Percentiles rank a stretch among this genome's conserved stretches.
Evolutionary conservation across 352 stramenopile species (phyloP).

Genomic region (Globisporangium iwayamae): DNA sequence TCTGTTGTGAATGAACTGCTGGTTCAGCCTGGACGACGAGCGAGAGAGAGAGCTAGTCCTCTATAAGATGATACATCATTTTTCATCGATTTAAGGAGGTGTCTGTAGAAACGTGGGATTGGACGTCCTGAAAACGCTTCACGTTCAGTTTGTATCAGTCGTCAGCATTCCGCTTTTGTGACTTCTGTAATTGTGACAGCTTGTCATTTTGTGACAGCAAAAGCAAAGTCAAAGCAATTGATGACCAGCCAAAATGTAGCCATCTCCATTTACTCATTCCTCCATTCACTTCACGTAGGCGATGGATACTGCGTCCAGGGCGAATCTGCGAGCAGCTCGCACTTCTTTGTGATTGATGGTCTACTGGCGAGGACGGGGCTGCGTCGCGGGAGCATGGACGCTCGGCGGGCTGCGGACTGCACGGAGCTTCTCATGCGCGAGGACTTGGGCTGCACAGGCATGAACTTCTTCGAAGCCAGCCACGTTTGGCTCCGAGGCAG

Average conservation of each 20-base stretch:
- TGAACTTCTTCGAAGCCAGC: background rate
- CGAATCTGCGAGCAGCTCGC: too few relatives aligned
- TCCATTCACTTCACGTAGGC: too few relatives aligned
- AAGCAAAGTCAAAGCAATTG: background rate
- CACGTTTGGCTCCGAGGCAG: too few relatives aligned
- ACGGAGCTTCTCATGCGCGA: background rate
- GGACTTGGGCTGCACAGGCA: background rate
- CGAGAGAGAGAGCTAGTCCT: background rate
- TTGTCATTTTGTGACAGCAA: background rate
- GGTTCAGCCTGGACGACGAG: background rate
- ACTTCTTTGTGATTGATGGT: constrained; percentile 3
- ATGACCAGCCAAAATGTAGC: background rate
- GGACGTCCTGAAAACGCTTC: too few relatives aligned
- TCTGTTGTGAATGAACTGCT: constrained; percentile 1
- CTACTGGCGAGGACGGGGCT: background rate
- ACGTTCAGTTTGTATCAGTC: too few relatives aligned
- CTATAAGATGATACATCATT: background rate
- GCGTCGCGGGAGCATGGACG: constrained; percentile 2
- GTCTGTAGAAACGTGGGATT: background rate
- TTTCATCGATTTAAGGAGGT: background rate
- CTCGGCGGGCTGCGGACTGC: background rate
- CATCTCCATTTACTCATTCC: background rate
- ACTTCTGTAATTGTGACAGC: too few relatives aligned
- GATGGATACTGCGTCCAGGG: background rate
- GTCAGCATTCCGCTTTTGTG: too few relatives aligned